These are phyloP conservation scores for Didymella arachidicola DNA, from an alignment of 2,329 filamentous ascomycete genomes.

Conservation along the genomic window DNA sequence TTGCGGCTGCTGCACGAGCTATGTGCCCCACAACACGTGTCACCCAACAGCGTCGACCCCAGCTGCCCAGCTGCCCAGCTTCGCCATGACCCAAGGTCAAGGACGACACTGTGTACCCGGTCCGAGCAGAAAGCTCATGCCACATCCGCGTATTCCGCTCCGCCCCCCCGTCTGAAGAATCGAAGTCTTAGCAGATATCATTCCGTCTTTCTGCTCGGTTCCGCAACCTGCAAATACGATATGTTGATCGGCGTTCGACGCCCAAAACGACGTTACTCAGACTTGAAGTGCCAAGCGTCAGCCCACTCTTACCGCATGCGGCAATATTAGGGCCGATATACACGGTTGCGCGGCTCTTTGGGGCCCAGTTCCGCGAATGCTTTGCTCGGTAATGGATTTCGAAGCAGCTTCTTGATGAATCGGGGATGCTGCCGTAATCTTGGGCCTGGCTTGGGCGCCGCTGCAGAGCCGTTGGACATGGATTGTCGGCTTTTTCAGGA, in stretches of 20 bases:
- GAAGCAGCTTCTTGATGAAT: background rate
- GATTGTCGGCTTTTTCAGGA: background rate
- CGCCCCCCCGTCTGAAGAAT: constrained; percentile 5
- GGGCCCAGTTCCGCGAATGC: constrained; percentile 2
- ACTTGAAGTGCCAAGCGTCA: constrained; percentile 3
- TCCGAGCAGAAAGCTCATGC: constrained; percentile 7
- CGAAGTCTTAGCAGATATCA: background rate
- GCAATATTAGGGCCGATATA: constrained; percentile 6
- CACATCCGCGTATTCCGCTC: constrained; percentile 6
- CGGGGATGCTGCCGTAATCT: background rate
- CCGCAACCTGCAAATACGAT: background rate
- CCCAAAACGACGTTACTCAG: constrained; percentile 9
- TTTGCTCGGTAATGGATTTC: constrained; percentile 1
- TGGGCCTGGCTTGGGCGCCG: constrained; percentile 8
- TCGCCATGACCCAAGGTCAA: background rate
- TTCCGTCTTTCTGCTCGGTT: background rate
- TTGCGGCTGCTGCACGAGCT: background rate
- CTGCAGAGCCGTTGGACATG: constrained; percentile 12
- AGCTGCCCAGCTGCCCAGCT: background rate
- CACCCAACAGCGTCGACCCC: background rate
- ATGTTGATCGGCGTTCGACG: background rate
- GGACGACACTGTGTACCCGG: background rate
- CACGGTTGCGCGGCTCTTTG: background rate
- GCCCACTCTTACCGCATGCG: constrained; percentile 3
- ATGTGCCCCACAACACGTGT: background rate